A percentile compares a stretch with the other conserved stretches of the same genome.
Conservation (phyloP, 2,329 filamentous ascomycete genomes). For the Pyrenophora tritici-repentis region DNA sequence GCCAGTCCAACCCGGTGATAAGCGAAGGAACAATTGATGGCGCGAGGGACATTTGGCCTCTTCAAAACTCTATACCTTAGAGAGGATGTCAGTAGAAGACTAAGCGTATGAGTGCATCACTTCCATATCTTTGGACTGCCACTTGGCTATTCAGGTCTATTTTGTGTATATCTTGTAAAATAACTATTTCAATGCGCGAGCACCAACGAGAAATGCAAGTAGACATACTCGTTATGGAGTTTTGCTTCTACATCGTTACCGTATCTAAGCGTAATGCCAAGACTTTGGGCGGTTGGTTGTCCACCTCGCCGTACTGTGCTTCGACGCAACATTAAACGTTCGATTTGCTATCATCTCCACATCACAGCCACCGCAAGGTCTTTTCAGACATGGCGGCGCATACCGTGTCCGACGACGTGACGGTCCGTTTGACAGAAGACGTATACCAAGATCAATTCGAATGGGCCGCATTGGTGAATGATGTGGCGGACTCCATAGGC, state of each 20-base stretch:
- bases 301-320: background rate
- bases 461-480: background rate
- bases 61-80: too few relatives aligned
- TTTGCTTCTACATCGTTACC: background rate
- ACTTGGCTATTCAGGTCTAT: too few relatives aligned
- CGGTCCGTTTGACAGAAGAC: background rate
- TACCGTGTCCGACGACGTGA: background rate
- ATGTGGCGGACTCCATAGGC: background rate
- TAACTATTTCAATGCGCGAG: too few relatives aligned
- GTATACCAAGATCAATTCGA: background rate
- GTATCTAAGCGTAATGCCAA: background rate
- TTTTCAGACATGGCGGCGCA: background rate
- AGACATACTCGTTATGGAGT: too few relatives aligned
- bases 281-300: background rate
- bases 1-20: too few relatives aligned
- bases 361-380: background rate
- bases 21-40: too few relatives aligned
- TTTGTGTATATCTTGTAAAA: too few relatives aligned
- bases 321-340: background rate
- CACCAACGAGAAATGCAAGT: too few relatives aligned
- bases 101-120: too few relatives aligned
- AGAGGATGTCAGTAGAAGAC: too few relatives aligned
- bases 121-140: too few relatives aligned
- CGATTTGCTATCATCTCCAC: background rate
- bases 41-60: too few relatives aligned